Conservation (phyloP, 306 rosid genomes). For the Castanospermum australe region DNA sequence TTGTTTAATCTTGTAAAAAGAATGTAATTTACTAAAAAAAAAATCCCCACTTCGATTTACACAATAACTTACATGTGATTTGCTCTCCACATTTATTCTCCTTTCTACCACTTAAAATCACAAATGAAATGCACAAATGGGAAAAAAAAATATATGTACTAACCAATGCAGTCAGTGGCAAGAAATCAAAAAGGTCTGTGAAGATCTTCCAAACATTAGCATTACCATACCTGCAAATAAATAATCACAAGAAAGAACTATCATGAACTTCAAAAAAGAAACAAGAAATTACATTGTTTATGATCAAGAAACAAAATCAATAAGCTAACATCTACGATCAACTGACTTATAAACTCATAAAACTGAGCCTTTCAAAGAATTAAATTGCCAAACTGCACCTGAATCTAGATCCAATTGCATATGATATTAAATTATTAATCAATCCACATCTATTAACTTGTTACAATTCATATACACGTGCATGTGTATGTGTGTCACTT, state of each 20-base stretch:
- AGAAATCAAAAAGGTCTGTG: conserved; percentile 82
- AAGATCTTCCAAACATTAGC: conserved; percentile 87
- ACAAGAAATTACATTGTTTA: neutral
- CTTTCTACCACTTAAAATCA: neutral
- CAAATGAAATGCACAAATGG: neutral
- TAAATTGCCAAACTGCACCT: neutral
- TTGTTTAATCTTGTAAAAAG: neutral
- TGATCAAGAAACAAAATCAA: neutral
- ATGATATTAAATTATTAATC: neutral
- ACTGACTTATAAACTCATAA: neutral
- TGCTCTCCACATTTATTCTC: neutral
- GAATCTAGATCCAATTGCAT: neutral
- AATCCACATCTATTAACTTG: neutral
- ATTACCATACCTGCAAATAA: conserved; percentile 69
- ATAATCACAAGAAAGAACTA: conserved; percentile 2
- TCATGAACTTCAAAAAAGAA: conserved; percentile 18
- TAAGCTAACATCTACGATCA: neutral
- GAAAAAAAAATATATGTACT: conserved; percentile 24
- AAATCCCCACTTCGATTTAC: neutral
- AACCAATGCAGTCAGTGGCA: conserved; percentile 88
- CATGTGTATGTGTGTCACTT: neutral
- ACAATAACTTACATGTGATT: neutral
- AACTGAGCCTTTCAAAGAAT: neutral
- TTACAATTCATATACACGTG: neutral
- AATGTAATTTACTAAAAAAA: neutral